A percentile compares a stretch with the other conserved stretches of the same genome.
Evolutionary conservation across 352 stramenopile genomes (phyloP).

Genomic region (Globisporangium echinulatum): DNA sequence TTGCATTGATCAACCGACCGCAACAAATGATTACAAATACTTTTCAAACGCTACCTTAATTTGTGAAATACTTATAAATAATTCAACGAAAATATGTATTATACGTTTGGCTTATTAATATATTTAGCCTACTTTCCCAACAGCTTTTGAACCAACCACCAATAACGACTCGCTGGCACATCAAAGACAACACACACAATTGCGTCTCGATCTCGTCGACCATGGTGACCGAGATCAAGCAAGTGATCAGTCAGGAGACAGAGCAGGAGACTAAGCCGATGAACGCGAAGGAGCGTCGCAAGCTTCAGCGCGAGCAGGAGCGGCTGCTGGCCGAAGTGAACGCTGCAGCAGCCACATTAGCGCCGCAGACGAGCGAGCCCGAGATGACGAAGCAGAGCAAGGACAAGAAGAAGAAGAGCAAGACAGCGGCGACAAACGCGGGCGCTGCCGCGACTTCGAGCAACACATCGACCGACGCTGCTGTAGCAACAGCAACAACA

Average conservation of each 20-base stretch:
- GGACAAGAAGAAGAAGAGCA: slow-evolving; percentile 2
- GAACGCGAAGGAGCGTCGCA: slow-evolving; percentile 80
- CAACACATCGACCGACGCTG: background rate
- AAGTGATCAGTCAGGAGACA: background rate
- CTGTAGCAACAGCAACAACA: background rate
- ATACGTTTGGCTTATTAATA: too few species aligned
- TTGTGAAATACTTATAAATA: too few species aligned
- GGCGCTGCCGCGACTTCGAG: background rate
- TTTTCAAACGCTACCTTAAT: too few species aligned
- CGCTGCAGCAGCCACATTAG: background rate
- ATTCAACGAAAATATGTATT: too few species aligned
- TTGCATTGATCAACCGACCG: too few species aligned
- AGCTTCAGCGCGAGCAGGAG: slow-evolving; percentile 59
- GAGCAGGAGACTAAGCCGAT: slow-evolving; percentile 11
- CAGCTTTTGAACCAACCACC: too few species aligned
- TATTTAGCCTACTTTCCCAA: too few species aligned
- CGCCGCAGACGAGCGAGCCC: slow-evolving; percentile 12
- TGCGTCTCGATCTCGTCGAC: background rate
- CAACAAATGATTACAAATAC: too few species aligned
- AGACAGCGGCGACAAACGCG: background rate
- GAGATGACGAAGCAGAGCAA: slow-evolving; percentile 7
- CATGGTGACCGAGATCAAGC: background rate
- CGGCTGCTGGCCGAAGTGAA: slow-evolving; percentile 7
- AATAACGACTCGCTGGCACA: too few species aligned
- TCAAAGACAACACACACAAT: too few species aligned